phyloP scores from a whole-genome alignment of 139 green algal genomes.

The Pleodorina starrii region DNA sequence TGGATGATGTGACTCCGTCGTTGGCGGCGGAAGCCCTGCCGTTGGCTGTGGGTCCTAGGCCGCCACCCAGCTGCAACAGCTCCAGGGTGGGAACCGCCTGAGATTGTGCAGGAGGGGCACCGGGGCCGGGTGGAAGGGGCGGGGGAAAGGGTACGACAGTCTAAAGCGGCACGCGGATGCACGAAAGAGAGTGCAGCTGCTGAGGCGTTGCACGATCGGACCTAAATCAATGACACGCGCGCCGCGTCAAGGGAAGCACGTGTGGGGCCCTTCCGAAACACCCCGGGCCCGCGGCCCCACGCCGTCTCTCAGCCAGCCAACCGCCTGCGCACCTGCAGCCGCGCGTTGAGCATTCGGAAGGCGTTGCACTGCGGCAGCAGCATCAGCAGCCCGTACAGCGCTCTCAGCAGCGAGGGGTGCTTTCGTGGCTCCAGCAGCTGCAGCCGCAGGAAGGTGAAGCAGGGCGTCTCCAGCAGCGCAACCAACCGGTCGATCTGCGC shows the following conservation, averaged over 20 bases:
- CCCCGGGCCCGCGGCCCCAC: no score
- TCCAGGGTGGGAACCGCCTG: conserved; percentile 66
- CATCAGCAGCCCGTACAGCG: conserved; percentile 94
- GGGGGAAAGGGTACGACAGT: no score
- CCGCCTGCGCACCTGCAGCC: conserved; percentile 66
- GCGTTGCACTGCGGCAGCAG: conserved; percentile 95
- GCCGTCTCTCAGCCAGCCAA: background rate
- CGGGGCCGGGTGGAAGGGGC: no score
- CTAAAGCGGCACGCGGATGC: no score
- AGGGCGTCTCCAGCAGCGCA: conserved; percentile 92
- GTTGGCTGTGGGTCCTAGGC: background rate
- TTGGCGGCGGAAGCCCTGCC: no score
- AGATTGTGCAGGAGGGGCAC: no score
- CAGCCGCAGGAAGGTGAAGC: conserved; percentile 94
- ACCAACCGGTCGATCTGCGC: conserved; percentile 90
- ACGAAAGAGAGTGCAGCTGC: no score
- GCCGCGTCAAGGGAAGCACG: no score
- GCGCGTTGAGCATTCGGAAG: conserved; percentile 84
- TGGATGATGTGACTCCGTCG: no score
- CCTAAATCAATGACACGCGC: no score
- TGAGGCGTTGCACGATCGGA: no score
- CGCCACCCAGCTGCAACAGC: conserved; percentile 61
- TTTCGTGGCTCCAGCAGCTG: conserved; percentile 87
- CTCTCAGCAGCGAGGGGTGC: conserved; percentile 81
- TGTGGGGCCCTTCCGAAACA: no score